Conservation (phyloP, 805 yeast species). For the Wickerhamomyces alni region DNA sequence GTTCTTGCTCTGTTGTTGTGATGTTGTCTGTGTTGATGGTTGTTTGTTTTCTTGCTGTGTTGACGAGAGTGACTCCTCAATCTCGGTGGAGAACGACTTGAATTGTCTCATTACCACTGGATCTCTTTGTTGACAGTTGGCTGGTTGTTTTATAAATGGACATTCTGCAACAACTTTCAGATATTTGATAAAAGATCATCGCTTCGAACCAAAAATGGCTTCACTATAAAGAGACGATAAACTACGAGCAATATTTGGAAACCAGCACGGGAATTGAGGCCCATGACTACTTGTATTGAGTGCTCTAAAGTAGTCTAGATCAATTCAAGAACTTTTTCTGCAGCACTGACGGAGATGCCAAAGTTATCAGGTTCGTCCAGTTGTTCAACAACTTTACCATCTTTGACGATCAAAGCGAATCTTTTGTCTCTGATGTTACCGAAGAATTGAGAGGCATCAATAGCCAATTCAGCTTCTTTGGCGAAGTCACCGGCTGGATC, state of each 20-base stretch:
- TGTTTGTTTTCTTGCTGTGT: background rate
- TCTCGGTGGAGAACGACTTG: constrained; percentile 25
- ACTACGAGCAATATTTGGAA: too few relatives aligned
- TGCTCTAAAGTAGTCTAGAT: background rate
- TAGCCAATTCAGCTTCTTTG: constrained; percentile 53
- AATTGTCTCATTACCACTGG: constrained; percentile 11
- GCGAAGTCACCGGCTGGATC: constrained; percentile 78
- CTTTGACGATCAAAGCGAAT: constrained; percentile 67
- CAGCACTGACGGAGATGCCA: constrained; percentile 48
- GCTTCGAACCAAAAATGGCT: too few relatives aligned
- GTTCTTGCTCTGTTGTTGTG: background rate
- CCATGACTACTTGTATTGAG: too few relatives aligned
- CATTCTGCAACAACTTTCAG: background rate
- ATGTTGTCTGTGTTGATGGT: background rate
- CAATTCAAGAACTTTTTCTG: constrained; percentile 30
- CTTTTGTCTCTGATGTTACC: constrained; percentile 75
- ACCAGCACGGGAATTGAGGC: too few relatives aligned
- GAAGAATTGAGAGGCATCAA: constrained; percentile 72
- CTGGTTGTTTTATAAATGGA: too few relatives aligned
- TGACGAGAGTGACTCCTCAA: constrained; percentile 15
- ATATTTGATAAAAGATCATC: background rate
- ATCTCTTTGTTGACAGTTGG: too few relatives aligned
- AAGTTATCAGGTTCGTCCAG: constrained; percentile 81
- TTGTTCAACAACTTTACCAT: constrained; percentile 61
- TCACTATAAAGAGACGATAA: too few relatives aligned